phyloP scores from a whole-genome alignment of 2,329 filamentous ascomycete genomes.

The Thermochaetoides dissita region DNA sequence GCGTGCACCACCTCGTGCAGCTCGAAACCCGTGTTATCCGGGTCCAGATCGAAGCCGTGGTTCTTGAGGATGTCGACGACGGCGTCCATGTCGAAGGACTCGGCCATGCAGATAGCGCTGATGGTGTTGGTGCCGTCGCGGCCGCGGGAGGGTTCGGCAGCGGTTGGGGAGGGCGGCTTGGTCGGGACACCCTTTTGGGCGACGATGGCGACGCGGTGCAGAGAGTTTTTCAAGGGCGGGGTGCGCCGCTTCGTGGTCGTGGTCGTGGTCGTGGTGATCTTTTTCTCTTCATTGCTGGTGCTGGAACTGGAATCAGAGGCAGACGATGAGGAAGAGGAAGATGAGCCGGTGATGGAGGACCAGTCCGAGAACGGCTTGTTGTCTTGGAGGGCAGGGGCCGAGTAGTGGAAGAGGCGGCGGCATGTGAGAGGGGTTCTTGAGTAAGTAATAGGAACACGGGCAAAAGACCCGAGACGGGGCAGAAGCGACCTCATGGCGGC shows the following conservation, averaged over 20 bases:
- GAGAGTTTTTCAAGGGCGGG: conserved; percentile 49
- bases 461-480: conserved; percentile 8
- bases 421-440: not conserved
- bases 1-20: conserved; percentile 50
- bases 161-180: conserved; percentile 13
- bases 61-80: conserved; percentile 42
- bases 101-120: conserved; percentile 47
- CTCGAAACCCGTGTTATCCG: conserved; percentile 47
- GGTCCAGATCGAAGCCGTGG: conserved; percentile 48
- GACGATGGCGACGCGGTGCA: conserved; percentile 74
- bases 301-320: no score
- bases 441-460: conserved; percentile 2
- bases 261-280: no score
- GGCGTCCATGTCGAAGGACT: conserved; percentile 49
- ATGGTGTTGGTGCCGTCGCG: conserved; percentile 30
- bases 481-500: conserved; percentile 11
- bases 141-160: conserved; percentile 12
- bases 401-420: conserved; percentile 2
- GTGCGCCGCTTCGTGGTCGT: conserved; percentile 28
- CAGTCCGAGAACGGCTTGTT: not conserved
- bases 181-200: conserved; percentile 50
- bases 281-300: no score
- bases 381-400: not conserved
- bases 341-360: no score
- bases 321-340: no score